These are phyloP conservation scores for Lactifluus hygrophoroides DNA, from an alignment of 768 basidiomycete species.

Conservation along the genomic window DNA sequence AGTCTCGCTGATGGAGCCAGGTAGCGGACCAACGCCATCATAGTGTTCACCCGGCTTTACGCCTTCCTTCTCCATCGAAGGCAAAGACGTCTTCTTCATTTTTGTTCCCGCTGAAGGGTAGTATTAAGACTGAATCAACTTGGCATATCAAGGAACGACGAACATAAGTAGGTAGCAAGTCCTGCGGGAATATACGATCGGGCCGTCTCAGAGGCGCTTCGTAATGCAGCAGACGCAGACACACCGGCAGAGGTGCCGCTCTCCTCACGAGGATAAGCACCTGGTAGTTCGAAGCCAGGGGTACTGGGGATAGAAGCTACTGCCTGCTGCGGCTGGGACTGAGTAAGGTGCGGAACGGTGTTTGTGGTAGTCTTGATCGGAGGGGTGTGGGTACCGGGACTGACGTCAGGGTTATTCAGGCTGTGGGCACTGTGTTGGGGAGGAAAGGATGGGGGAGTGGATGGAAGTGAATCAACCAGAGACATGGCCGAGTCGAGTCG, in stretches of 20 bases:
- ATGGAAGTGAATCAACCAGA: neutral
- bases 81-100: slow-evolving; percentile 25
- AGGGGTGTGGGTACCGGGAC: neutral
- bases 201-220: neutral
- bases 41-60: slow-evolving; percentile 27
- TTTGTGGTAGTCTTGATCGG: slow-evolving; percentile 14
- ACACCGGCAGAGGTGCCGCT: neutral
- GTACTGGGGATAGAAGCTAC: slow-evolving; percentile 4
- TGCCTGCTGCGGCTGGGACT: neutral
- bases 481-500: no score
- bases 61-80: slow-evolving; percentile 30
- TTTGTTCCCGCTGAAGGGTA: neutral
- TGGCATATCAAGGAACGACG: neutral
- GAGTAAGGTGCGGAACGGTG: neutral
- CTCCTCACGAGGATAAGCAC: slow-evolving; percentile 10
- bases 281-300: slow-evolving; percentile 7
- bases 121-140: no score
- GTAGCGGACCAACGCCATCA: slow-evolving; percentile 42
- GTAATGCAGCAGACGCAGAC: neutral
- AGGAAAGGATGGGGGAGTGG: neutral
- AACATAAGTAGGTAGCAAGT: neutral
- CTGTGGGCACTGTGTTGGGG: neutral
- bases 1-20: slow-evolving; percentile 37
- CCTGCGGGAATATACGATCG: neutral
- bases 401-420: neutral